phyloP scores from a whole-genome alignment of 805 yeast species.

The Saccharomycopsis babjevae region DNA sequence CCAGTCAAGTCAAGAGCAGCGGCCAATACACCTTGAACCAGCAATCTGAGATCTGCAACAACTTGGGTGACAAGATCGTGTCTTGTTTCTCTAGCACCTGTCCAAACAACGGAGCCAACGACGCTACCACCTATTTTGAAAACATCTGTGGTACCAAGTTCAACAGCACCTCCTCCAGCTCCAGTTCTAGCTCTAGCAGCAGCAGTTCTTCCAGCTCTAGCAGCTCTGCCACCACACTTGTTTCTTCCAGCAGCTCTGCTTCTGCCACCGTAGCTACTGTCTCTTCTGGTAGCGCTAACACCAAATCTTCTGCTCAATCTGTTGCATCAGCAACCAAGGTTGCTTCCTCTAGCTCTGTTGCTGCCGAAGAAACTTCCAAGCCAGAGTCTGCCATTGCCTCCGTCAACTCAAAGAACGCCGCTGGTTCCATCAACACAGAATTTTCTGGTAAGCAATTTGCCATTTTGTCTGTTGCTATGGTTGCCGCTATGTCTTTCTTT shows the following conservation, averaged over 20 bases:
- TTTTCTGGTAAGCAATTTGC: neutral
- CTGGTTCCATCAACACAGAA: neutral
- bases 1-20: slow-evolving; percentile 43
- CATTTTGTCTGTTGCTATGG: neutral
- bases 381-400: neutral
- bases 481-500: neutral
- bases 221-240: slow-evolving; percentile 6
- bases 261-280: neutral
- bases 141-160: slow-evolving; percentile 39
- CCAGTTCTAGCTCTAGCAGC: slow-evolving; percentile 9
- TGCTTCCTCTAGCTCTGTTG: neutral
- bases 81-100: slow-evolving; percentile 59
- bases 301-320: neutral
- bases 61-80: slow-evolving; percentile 42
- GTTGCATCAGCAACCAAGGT: neutral
- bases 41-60: slow-evolving; percentile 33
- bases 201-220: slow-evolving; percentile 15
- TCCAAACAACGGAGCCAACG: slow-evolving; percentile 48
- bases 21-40: slow-evolving; percentile 15
- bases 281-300: neutral
- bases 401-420: neutral
- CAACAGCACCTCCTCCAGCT: slow-evolving; percentile 19
- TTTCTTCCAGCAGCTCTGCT: neutral
- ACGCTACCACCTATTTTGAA: slow-evolving; percentile 53
- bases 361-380: neutral